Evolutionary conservation across 768 basidiomycete species (phyloP).

Genomic region (Infundibulicybe gibba): DNA sequence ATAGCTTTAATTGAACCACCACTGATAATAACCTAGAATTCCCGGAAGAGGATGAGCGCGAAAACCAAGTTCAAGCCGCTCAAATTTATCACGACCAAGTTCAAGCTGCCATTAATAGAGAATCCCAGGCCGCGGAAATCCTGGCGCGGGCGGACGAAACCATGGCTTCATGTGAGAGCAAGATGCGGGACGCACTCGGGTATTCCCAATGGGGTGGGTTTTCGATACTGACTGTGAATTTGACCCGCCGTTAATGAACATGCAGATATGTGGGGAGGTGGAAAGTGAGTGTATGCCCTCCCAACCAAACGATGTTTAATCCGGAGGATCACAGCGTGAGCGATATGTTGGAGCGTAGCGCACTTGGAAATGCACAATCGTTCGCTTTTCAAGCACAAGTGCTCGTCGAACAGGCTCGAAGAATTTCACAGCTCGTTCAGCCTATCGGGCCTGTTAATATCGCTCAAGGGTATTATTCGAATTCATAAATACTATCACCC

Average conservation of each 20-base stretch:
- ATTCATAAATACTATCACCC: background rate
- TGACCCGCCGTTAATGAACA: conserved; percentile 1
- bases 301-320: background rate
- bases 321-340: conserved; percentile 20
- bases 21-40: conserved; percentile 23
- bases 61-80: conserved; percentile 29
- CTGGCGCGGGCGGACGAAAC: conserved; percentile 31
- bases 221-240: background rate
- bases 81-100: conserved; percentile 28
- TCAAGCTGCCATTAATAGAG: conserved; percentile 30
- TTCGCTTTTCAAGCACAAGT: conserved; percentile 28
- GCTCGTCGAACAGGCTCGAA: conserved; percentile 34
- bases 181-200: conserved; percentile 31
- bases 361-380: conserved; percentile 30
- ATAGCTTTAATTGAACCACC: background rate
- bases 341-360: conserved; percentile 40
- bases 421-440: conserved; percentile 29
- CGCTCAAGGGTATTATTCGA: conserved; percentile 29
- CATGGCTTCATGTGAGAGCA: conserved; percentile 25
- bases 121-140: conserved; percentile 35
- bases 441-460: conserved; percentile 33
- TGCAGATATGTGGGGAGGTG: conserved; percentile 40
- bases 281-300: conserved; percentile 19
- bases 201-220: conserved; percentile 37
- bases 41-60: conserved; percentile 42